phyloP scores from a whole-genome alignment of 495 filamentous ascomycete species.

The Daldinia loculata region DNA sequence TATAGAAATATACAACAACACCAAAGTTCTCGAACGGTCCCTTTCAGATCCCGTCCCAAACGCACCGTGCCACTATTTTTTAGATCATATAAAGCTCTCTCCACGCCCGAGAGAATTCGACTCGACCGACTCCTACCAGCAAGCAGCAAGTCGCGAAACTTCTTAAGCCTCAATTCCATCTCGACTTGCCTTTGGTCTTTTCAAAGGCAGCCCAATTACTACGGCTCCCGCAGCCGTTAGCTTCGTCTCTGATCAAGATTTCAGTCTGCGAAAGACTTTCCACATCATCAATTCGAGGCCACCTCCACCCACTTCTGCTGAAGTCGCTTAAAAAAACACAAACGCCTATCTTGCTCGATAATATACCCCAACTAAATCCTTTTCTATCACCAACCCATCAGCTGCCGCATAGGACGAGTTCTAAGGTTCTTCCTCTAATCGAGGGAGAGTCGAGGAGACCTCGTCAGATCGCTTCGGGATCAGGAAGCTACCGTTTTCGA shows the following conservation, averaged over 20 bases:
- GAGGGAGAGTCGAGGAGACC: conserved; percentile 94
- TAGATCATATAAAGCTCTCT: background rate
- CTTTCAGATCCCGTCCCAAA: background rate
- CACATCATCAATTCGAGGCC: conserved; percentile 71
- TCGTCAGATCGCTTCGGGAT: conserved; percentile 83
- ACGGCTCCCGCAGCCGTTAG: conserved; percentile 77
- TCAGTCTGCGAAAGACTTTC: conserved; percentile 65
- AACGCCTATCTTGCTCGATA: conserved; percentile 59
- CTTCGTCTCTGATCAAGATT: conserved; percentile 82
- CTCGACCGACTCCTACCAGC: conserved; percentile 11
- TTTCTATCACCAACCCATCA: conserved; percentile 68
- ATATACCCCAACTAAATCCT: conserved; percentile 64
- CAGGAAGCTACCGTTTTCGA: conserved; percentile 79
- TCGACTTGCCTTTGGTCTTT: conserved; percentile 69
- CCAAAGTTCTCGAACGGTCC: background rate
- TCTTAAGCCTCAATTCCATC: background rate
- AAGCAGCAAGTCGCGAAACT: conserved; percentile 27
- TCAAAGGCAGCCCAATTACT: conserved; percentile 71
- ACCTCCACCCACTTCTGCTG: conserved; percentile 63
- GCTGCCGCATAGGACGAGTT: conserved; percentile 99
- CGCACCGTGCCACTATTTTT: background rate
- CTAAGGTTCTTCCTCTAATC: conserved; percentile 93
- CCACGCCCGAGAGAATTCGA: conserved; percentile 2
- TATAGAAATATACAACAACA: background rate
- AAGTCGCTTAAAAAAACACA: conserved; percentile 57